These are phyloP conservation scores for Curvularia spicifera DNA, from an alignment of 2,329 filamentous ascomycete genomes.

Conservation along the genomic window DNA sequence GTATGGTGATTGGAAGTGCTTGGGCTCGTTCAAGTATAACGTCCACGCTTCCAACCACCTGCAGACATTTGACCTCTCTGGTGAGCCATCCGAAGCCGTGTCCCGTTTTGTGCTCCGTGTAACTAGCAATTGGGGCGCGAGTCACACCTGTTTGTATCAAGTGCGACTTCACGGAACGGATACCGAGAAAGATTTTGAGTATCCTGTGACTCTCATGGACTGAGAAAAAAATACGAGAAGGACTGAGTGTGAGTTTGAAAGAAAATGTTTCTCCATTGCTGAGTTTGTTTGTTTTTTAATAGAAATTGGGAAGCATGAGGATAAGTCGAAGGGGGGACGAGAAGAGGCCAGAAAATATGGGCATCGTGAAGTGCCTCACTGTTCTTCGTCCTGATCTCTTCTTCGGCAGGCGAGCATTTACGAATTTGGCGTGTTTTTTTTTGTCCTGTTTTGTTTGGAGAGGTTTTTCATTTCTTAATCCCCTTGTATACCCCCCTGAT, in stretches of 20 bases:
- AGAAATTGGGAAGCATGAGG: neutral
- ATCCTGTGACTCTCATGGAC: conserved; percentile 28
- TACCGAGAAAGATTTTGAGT: conserved; percentile 26
- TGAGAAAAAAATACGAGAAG: conserved; percentile 6
- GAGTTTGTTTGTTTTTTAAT: neutral
- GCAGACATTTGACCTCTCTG: conserved; percentile 50
- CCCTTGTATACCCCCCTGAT: conserved; percentile 16
- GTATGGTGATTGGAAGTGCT: conserved; percentile 46
- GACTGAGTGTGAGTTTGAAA: too few species aligned
- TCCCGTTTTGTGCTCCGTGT: conserved; percentile 51
- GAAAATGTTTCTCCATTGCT: too few species aligned
- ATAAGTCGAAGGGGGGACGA: neutral
- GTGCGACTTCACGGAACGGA: conserved; percentile 52
- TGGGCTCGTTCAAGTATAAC: conserved; percentile 52
- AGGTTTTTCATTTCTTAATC: neutral
- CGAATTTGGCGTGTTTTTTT: conserved; percentile 2
- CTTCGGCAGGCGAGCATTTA: conserved; percentile 3
- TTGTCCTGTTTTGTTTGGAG: neutral
- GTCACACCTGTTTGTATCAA: conserved; percentile 57
- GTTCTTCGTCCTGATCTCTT: neutral
- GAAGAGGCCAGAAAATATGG: neutral
- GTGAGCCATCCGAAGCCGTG: conserved; percentile 36
- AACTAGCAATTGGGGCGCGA: conserved; percentile 52
- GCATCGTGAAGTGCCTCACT: neutral
- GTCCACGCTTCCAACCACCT: conserved; percentile 51